Percentiles rank a stretch among this genome's conserved stretches.
Conservation (phyloP, 805 yeast species). For the Teunomyces funiuensis region DNA sequence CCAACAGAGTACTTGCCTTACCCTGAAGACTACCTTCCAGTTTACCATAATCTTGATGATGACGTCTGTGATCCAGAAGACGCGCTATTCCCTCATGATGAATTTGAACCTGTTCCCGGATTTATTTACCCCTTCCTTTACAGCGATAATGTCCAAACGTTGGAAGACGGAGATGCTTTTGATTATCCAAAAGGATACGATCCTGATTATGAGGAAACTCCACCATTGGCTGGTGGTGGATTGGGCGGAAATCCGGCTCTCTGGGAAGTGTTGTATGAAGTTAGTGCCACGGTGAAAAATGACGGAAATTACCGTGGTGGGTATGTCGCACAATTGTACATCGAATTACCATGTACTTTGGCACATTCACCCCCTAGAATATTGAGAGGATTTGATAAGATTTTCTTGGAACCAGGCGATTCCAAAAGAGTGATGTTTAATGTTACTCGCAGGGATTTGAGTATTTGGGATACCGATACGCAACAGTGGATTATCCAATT, state of each 20-base stretch:
- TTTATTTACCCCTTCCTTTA: conserved; percentile 55
- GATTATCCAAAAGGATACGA: conserved; percentile 40
- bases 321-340: conserved; percentile 52
- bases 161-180: conserved; percentile 37
- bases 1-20: conserved; percentile 47
- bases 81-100: conserved; percentile 52
- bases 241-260: conserved; percentile 61
- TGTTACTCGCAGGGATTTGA: conserved; percentile 51
- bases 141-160: conserved; percentile 31
- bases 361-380: conserved; percentile 53
- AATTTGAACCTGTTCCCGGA: conserved; percentile 53
- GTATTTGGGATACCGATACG: conserved; percentile 54
- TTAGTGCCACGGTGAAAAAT: conserved; percentile 47
- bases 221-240: conserved; percentile 49
- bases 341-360: conserved; percentile 49
- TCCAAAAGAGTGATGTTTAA: conserved; percentile 40
- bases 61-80: conserved; percentile 55
- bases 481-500: conserved; percentile 61
- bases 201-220: conserved; percentile 35
- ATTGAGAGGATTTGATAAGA: conserved; percentile 59
- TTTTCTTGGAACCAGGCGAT: conserved; percentile 44
- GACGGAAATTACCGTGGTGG: conserved; percentile 48
- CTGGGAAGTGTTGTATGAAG: conserved; percentile 52
- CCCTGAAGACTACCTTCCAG: conserved; percentile 47
- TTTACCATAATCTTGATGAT: conserved; percentile 42